A percentile compares a stretch with the other conserved stretches of the same genome.
phyloP scores from a whole-genome alignment of 257 asterid genomes.

The Scutellaria minor region DNA sequence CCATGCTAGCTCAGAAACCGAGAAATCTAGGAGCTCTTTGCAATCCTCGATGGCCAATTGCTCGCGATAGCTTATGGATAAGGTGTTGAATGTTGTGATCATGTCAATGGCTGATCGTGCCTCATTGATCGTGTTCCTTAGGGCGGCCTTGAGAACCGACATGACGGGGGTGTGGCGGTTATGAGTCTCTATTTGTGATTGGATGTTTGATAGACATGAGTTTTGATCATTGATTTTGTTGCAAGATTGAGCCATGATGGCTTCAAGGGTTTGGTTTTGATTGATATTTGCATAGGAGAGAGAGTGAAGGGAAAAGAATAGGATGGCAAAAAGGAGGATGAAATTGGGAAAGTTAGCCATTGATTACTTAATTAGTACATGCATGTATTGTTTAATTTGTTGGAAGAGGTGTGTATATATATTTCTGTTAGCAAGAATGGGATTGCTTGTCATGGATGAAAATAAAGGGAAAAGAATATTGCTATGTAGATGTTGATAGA shows the following conservation, averaged over 20 bases:
- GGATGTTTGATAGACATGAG: constrained; percentile 60
- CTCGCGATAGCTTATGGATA: constrained; percentile 71
- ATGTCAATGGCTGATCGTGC: constrained; percentile 59
- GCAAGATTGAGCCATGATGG: constrained; percentile 71
- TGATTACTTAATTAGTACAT: constrained; percentile 9
- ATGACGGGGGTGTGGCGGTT: constrained; percentile 36
- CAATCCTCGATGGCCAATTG: constrained; percentile 87
- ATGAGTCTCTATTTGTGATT: constrained; percentile 41
- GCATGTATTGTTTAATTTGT: not conserved
- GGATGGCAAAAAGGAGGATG: constrained; percentile 37
- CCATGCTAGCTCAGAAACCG: constrained; percentile 88
- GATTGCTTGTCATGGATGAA: constrained; percentile 56
- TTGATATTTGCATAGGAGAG: constrained; percentile 40
- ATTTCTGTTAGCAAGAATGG: constrained; percentile 30
- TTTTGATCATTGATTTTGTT: constrained; percentile 49
- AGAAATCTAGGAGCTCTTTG: constrained; percentile 88
- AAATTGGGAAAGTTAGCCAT: constrained; percentile 41
- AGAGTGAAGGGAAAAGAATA: constrained; percentile 38
- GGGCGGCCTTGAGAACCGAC: constrained; percentile 67
- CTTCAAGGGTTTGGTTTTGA: constrained; percentile 48
- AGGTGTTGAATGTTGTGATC: constrained; percentile 64
- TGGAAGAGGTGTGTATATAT: constrained; percentile 14
- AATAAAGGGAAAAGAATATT: constrained; percentile 52
- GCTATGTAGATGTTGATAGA: constrained; percentile 28
- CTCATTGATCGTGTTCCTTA: constrained; percentile 62